Evolutionary conservation across 129 eudicot species (phyloP), one percentile per base, ranked within the genome.

Genomic region (Scalesia atractyloides): DNA sequence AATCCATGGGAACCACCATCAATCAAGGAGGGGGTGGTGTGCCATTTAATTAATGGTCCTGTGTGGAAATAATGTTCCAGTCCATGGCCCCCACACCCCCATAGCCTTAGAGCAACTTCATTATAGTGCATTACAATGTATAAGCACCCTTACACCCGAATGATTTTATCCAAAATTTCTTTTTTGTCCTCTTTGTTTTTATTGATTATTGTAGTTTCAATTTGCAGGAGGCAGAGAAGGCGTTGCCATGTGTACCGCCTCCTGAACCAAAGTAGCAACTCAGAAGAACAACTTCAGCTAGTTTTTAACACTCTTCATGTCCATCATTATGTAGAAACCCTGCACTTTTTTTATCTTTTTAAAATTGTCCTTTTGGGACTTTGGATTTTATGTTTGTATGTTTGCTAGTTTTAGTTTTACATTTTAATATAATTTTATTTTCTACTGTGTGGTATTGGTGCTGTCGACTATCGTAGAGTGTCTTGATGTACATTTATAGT

Each of bases 231-330:
- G 65, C 77, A 61, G 89, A 89, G 79, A 82, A 82, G 69, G 79
- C 64, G 39, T 82, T 89, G 88, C 85, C 96, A n/a, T 59, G 19
- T 68, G 69, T 77, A 70, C 83, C 84, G 12, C 83, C 74, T 22
- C 88, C 91, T n/a, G 87, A 86, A 73, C 87, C 91, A 20, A 88
- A 74, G 81, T 86, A 76, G 51, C 88, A 83, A 78, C 96, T 88
- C 12, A 84, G 96, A 46, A 74, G 96, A 74, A 88, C 89, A 44
- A 83, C 79, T 61, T 89, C 96, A 67, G 82, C 85, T n/a, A 63
- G 73, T 70, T 63, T 85, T 69, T 88, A 69, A 76, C 72, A 62
- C 37, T 64, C 15, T 39, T 26, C 43, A 10, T 49, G 43, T 70
- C 65, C 12, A 66, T 16, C 19, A 53, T 41, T 47, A 41, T 50